These are phyloP conservation scores for Solanum aculeatissimum DNA, from an alignment of 305 asterid species.

Conservation along the genomic window DNA sequence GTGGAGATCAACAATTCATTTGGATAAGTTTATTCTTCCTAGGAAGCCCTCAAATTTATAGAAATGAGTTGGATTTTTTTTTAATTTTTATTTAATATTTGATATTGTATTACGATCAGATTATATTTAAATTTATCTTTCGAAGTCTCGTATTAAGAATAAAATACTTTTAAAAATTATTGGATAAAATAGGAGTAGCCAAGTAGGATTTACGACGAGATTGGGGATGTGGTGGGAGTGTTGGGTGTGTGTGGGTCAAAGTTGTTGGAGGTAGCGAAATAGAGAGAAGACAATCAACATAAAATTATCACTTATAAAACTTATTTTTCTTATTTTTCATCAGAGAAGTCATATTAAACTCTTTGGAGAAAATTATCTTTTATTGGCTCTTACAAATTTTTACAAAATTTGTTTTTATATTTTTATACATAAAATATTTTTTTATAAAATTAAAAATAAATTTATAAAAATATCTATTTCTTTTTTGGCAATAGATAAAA, in stretches of 20 bases:
- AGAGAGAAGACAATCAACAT: not conserved
- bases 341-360: not conserved
- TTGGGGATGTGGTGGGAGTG: no score
- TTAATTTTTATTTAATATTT: not conserved
- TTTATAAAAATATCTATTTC: no score
- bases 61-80: not conserved
- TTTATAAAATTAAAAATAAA: not conserved
- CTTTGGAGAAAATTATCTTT: not conserved
- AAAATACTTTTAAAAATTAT: not conserved
- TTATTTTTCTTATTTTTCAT: not conserved
- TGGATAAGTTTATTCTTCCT: not conserved
- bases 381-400: not conserved
- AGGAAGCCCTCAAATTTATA: not conserved
- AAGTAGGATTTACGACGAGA: no score
- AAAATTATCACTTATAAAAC: not conserved
- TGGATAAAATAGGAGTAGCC: no score
- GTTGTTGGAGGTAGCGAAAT: not conserved
- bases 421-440: no score
- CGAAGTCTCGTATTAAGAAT: not conserved
- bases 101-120: not conserved
- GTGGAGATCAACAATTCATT: not conserved
- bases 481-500: not conserved
- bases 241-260: not conserved
- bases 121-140: not conserved
- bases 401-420: no score